These are phyloP conservation scores for Sequoia sempervirens DNA, from an alignment of 75 land plant species.

Conservation along the genomic window DNA sequence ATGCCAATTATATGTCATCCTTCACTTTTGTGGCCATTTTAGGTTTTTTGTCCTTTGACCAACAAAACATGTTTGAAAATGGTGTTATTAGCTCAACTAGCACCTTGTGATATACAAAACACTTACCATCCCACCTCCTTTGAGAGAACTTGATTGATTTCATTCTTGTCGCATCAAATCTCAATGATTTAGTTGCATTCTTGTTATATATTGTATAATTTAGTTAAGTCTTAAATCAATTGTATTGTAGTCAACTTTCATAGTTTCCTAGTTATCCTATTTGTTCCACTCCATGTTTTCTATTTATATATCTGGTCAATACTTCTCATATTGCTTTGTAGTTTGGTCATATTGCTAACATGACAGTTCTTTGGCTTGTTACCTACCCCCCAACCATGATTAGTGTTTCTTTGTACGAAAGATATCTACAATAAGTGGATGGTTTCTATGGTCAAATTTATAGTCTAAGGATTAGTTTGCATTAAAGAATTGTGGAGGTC, in stretches of 20 bases:
- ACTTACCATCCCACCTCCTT: not conserved
- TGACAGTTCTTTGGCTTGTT: not conserved
- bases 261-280: not conserved
- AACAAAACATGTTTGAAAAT: constrained; percentile 1
- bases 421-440: not conserved
- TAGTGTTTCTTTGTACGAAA: not conserved
- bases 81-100: not conserved
- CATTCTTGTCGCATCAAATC: not conserved
- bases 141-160: not conserved
- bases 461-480: not conserved
- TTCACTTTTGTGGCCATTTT: not conserved
- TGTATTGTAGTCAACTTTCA: not conserved
- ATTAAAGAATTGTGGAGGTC: not conserved
- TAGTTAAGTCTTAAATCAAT: not conserved
- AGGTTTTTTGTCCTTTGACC: constrained; percentile 5
- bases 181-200: not conserved
- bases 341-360: not conserved
- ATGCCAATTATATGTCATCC: not conserved
- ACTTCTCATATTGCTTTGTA: not conserved
- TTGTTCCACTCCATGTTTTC: not conserved
- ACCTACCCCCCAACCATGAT: not conserved
- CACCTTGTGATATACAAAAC: not conserved
- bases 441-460: not conserved
- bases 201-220: not conserved
- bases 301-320: not conserved